phyloP scores from a whole-genome alignment of 306 rosid species.

The Carpinus viminea region DNA sequence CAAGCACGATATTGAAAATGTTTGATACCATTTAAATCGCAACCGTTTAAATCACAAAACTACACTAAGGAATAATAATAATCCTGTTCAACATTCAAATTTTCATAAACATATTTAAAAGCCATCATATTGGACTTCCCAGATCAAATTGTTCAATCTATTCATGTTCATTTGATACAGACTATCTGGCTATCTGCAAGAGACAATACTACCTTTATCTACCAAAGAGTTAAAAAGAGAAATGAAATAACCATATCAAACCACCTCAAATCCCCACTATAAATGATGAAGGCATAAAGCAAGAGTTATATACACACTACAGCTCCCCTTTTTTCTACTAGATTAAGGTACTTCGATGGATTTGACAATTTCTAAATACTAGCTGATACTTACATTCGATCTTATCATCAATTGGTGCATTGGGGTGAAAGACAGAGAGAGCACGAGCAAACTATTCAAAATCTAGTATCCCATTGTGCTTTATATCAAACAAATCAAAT shows the following conservation, averaged over 20 bases:
- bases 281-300: neutral
- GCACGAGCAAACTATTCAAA: slow-evolving; percentile 80
- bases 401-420: slow-evolving; percentile 68
- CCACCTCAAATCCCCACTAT: neutral
- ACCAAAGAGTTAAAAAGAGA: neutral
- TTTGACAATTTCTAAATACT: slow-evolving; percentile 13
- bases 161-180: neutral
- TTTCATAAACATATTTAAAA: neutral
- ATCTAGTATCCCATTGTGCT: slow-evolving; percentile 66
- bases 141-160: neutral
- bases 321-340: neutral
- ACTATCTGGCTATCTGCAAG: neutral
- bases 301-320: neutral
- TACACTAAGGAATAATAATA: neutral
- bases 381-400: slow-evolving; percentile 62
- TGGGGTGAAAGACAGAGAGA: slow-evolving; percentile 85
- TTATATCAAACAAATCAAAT: slow-evolving; percentile 72
- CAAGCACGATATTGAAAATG: neutral
- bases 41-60: too few relatives aligned
- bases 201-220: neutral
- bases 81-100: neutral
- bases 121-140: neutral
- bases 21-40: too few relatives aligned
- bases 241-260: neutral
- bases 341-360: slow-evolving; percentile 1